Conservation (phyloP, 208 protist genomes). For the Acanthamoeba healyi region DNA sequence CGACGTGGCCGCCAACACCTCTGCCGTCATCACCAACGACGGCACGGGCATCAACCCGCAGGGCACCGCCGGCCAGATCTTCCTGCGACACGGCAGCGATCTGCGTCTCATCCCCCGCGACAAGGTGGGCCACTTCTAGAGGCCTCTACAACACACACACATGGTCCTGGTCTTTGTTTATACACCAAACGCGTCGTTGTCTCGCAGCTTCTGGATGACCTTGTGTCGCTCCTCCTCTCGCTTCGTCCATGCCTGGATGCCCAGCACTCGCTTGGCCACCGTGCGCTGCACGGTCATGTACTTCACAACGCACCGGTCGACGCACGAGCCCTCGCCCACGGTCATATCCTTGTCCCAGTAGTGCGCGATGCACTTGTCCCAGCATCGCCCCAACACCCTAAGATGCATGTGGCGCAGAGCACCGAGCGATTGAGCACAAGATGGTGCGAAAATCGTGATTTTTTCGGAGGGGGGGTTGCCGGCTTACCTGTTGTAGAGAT, state of each 20-base stretch:
- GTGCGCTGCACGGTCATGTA: conserved; percentile 49
- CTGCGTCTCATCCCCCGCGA: conserved; percentile 96
- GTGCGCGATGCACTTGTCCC: conserved; percentile 26
- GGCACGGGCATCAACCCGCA: conserved; percentile 97
- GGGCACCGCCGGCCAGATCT: conserved; percentile 92
- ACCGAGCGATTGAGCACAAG: too few relatives aligned
- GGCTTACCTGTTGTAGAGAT: conserved; percentile 6
- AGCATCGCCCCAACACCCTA: conserved; percentile 27
- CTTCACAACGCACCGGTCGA: neutral
- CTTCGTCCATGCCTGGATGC: conserved; percentile 8
- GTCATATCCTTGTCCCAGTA: conserved; percentile 1
- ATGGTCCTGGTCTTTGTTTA: neutral
- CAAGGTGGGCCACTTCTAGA: conserved; percentile 90
- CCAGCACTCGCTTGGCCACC: conserved; percentile 32
- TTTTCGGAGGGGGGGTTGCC: neutral
- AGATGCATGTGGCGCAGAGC: too few relatives aligned
- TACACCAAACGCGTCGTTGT: conserved; percentile 5
- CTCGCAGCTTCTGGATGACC: conserved; percentile 3
- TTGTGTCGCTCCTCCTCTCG: conserved; percentile 59
- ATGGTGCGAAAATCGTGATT: neutral
- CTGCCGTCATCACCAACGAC: conserved; percentile 90
- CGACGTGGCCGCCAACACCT: conserved; percentile 81
- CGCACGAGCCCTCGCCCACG: conserved; percentile 22
- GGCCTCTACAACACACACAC: neutral
- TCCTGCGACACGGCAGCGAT: conserved; percentile 96